These are phyloP conservation scores for Raddia guianensis DNA, from an alignment of 176 grass and related monocot genomes.

Conservation along the genomic window DNA sequence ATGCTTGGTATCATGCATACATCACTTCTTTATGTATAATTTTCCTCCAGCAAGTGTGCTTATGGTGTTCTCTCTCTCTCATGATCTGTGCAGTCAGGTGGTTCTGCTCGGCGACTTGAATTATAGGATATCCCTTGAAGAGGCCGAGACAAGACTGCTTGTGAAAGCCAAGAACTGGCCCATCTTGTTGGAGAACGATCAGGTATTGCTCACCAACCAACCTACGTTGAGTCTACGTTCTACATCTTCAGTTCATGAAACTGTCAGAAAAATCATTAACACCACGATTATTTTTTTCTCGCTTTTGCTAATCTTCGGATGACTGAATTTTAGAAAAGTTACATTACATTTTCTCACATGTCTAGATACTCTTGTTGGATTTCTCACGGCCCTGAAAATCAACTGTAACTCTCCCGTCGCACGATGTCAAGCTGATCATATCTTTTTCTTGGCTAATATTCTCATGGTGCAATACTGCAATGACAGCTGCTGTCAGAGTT, in stretches of 20 bases:
- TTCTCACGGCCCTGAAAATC: no score
- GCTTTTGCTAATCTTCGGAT: no score
- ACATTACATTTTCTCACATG: no score
- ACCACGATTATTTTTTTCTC: background rate
- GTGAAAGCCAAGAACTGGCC: conserved; percentile 74
- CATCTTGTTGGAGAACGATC: conserved; percentile 69
- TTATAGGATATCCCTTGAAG: conserved; percentile 83
- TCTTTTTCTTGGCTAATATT: background rate
- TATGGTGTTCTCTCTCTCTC: conserved; percentile 20
- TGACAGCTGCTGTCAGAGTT: conserved; percentile 68
- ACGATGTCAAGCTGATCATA: no score
- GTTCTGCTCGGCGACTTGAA: conserved; percentile 93
- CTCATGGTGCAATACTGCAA: conserved; percentile 13
- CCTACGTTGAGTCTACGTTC: background rate
- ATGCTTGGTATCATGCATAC: conserved; percentile 8
- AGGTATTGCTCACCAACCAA: conserved; percentile 37
- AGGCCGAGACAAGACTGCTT: conserved; percentile 57
- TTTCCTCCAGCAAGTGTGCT: background rate
- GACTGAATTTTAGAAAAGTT: no score
- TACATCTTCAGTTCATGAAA: background rate
- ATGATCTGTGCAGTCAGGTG: conserved; percentile 64
- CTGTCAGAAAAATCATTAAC: background rate
- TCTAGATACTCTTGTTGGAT: no score
- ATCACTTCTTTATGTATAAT: conserved; percentile 12
- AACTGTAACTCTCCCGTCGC: no score